Conservation (phyloP, 2,329 filamentous ascomycete genomes). For the Ilyonectria mors-panacis region DNA sequence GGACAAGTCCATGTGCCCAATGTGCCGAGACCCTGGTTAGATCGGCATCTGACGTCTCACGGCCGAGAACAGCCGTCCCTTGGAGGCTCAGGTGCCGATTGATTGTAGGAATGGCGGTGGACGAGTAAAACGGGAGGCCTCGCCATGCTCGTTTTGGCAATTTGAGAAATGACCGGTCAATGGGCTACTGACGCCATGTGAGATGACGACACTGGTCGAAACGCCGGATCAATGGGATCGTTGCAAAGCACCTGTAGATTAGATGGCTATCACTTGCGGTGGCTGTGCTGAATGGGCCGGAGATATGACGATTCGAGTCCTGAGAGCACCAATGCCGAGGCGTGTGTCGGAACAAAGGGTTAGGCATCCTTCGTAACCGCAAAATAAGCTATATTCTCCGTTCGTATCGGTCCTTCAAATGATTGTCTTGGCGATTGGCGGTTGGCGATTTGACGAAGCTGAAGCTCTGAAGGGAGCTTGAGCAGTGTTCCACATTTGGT, state of each 20-base stretch:
- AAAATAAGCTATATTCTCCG: slow-evolving; percentile 8
- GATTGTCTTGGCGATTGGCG: neutral
- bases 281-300: neutral
- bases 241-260: slow-evolving; percentile 2
- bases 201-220: slow-evolving; percentile 23
- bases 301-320: neutral
- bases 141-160: slow-evolving; percentile 22
- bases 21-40: slow-evolving; percentile 8
- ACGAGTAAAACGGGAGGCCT: slow-evolving; percentile 25
- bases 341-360: neutral
- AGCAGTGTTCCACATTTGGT: no score
- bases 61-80: slow-evolving; percentile 36
- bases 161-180: neutral
- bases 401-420: neutral
- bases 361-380: neutral
- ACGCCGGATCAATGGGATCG: slow-evolving; percentile 5
- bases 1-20: slow-evolving; percentile 4
- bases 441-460: neutral
- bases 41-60: slow-evolving; percentile 34
- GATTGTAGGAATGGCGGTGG: slow-evolving; percentile 39
- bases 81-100: neutral
- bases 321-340: neutral
- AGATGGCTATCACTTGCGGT: neutral
- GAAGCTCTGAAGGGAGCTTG: neutral
- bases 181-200: neutral